Base-by-base conservation (phyloP, 805 yeast genomes). In the Cyberlindnera maritima region DNA sequence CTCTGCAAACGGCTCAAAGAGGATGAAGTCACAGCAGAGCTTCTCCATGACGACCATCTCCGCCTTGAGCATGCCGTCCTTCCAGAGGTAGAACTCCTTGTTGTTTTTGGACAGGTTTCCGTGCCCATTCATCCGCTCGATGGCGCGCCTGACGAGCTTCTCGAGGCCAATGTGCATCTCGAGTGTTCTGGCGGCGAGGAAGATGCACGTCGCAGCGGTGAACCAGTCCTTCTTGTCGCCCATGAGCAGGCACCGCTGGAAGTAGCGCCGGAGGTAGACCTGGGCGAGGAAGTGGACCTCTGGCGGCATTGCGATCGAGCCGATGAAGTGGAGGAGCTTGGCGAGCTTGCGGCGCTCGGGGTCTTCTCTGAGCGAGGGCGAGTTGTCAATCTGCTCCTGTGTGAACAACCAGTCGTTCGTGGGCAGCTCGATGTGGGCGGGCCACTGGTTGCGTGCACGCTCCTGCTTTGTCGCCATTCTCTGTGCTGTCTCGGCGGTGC, bases 21-120 rank as follows among this genome's bases (percentile, higher is more conserved):
- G 18, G 31, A 46, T 49, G 20, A 60, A 49, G 38, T 60, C 64
- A 36, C 54, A 60, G 20, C 63, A 58, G 3, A 60, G 49, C 11
- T 37, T 52, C 5, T 56, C 61, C 59, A 59, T 53, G 14, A 59
- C 48, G 4, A 23, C 15, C 41, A 50, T 40, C 36, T 60, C 64
- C n/a, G 38, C 15, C 11, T 36, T 43, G 12, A 47, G 39, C 3
- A 58, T 19, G 25, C 19, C 44, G 44, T 60, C 63, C 35, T 45
- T 56, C 20, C 40, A 31, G 1, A 19, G 26, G 53, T 58, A 60
- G 10, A 25, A 39, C 31, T 53, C 52, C 42, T 44, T 50, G 25
- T 33, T 39, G 19, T n/a, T 7, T 21, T 29, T 39, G 17, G 41
- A 39, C 10, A 13, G 33, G 18, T 14, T 18, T 2, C 14, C 23